Percentiles rank a stretch among this genome's conserved stretches.
These are phyloP conservation scores for Colletotrichum sp. DNA, from an alignment of 2,329 filamentous ascomycete species.

Conservation along the genomic window DNA sequence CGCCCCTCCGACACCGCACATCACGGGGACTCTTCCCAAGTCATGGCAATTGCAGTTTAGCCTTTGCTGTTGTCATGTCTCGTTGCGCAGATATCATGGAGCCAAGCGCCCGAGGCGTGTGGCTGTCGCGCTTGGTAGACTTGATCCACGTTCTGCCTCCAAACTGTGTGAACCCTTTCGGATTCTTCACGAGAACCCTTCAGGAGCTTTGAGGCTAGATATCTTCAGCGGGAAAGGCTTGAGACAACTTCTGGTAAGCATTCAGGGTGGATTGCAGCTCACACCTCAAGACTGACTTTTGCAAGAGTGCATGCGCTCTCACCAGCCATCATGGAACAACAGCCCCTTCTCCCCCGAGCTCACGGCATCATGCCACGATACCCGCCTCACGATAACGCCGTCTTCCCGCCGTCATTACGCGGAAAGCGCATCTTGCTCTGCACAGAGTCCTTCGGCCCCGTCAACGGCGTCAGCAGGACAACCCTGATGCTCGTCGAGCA, in stretches of 20 bases:
- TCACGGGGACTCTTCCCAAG: background rate
- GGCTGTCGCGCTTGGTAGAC: too few relatives aligned
- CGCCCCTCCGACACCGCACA: background rate
- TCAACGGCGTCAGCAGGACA: slow-evolving; percentile 76
- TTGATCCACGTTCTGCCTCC: background rate
- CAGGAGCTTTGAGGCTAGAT: background rate
- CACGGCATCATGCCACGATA: slow-evolving; percentile 9
- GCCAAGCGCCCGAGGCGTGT: background rate
- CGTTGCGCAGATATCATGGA: background rate
- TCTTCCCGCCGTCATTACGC: slow-evolving; percentile 54
- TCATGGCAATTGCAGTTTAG: background rate
- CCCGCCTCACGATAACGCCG: slow-evolving; percentile 40
- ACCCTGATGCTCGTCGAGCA: slow-evolving; percentile 74
- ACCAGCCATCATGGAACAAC: background rate
- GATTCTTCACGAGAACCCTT: background rate
- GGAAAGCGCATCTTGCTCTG: slow-evolving; percentile 70
- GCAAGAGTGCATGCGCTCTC: background rate
- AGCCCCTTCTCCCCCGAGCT: slow-evolving; percentile 2
- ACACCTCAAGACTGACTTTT: background rate
- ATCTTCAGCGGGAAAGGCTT: background rate
- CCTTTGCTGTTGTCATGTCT: background rate
- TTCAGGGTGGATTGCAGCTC: background rate
- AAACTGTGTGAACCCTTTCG: background rate
- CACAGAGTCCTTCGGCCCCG: slow-evolving; percentile 74
- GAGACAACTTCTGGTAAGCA: background rate